Conservation (phyloP, 2,329 filamentous ascomycete species). For the Diaporthe citrichinensis region DNA sequence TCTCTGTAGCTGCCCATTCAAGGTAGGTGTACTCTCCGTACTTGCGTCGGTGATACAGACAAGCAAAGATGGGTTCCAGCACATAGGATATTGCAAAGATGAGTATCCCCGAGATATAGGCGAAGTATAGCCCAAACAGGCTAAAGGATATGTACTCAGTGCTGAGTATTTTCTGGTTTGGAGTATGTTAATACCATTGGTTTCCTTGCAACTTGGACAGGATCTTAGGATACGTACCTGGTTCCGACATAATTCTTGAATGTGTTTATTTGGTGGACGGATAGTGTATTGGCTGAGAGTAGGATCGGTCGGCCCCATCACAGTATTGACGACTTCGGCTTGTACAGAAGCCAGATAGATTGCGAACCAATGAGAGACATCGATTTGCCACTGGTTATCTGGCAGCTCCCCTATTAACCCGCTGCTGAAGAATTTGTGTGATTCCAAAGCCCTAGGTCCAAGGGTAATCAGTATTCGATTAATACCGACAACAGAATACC, state of each 20-base stretch:
- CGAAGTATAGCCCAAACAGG: not conserved
- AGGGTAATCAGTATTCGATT: not conserved
- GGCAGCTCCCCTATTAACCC: conserved; percentile 8
- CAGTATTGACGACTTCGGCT: not conserved
- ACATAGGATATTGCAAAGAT: not conserved
- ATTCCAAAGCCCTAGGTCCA: not conserved
- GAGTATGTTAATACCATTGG: not conserved
- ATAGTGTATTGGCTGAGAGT: not conserved
- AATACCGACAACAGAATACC: not conserved
- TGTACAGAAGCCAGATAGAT: conserved; percentile 37
- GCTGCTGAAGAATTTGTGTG: not conserved
- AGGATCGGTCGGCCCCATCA: not conserved
- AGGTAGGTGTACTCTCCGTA: not conserved
- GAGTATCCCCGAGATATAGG: not conserved
- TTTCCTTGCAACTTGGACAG: too few relatives aligned
- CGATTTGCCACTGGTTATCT: conserved; percentile 42
- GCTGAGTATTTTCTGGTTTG: not conserved
- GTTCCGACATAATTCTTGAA: not conserved
- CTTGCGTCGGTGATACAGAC: not conserved
- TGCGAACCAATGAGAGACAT: conserved; percentile 40
- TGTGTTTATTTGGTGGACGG: not conserved
- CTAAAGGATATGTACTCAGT: not conserved
- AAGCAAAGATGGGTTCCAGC: not conserved
- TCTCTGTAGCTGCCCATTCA: conserved; percentile 2
- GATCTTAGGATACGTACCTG: not conserved